Conservation (phyloP, 148 eudicot species). For the Amaranthus hypochondriacus region DNA sequence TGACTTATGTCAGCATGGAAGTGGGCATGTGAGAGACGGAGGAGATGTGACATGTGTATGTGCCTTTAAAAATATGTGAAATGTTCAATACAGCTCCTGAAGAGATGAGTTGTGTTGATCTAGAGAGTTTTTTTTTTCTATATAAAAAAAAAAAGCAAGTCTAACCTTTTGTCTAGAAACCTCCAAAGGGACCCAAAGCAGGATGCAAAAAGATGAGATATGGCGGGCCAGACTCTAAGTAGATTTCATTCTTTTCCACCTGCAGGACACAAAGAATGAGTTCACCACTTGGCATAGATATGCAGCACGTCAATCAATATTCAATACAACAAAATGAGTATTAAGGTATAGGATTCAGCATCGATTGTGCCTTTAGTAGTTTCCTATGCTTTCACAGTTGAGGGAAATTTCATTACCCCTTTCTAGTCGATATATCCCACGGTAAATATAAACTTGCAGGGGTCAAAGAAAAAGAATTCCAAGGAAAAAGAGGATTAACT, state of each 20-base stretch:
- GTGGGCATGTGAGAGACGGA: background rate
- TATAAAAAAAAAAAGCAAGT: background rate
- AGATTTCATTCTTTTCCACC: conserved; percentile 70
- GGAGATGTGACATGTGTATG: background rate
- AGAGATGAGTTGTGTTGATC: conserved; percentile 5
- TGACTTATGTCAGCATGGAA: background rate
- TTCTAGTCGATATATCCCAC: background rate
- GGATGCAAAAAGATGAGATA: conserved; percentile 87
- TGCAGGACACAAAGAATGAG: conserved; percentile 30
- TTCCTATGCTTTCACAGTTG: background rate
- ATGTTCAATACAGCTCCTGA: background rate
- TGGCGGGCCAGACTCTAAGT: conserved; percentile 81
- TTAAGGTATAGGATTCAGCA: background rate
- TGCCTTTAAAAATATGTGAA: background rate
- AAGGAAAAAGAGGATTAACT: background rate
- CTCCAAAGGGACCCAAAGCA: conserved; percentile 95
- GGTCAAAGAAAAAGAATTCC: background rate
- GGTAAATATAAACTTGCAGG: background rate
- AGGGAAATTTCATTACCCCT: background rate
- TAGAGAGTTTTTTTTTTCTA: background rate
- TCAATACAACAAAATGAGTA: background rate
- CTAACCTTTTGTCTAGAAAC: conserved; percentile 83
- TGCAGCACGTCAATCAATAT: background rate
- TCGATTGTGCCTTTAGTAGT: conserved; percentile 7
- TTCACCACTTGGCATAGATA: conserved; percentile 7